Evolutionary conservation across 2,329 filamentous ascomycete genomes (phyloP).

Genomic region (Bertia moriformis): DNA sequence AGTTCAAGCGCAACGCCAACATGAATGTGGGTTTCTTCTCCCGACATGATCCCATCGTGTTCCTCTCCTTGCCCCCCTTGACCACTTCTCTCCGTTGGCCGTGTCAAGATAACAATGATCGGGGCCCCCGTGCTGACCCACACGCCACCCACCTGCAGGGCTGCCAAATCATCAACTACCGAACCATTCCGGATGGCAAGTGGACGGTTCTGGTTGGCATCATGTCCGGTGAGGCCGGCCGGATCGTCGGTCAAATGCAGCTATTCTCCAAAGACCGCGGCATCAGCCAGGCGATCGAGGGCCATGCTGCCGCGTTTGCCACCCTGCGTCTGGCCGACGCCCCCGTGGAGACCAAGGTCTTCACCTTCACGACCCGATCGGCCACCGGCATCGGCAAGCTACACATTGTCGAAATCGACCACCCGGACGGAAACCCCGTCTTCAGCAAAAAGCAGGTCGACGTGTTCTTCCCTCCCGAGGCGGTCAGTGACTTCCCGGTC

Average conservation of each 20-base stretch:
- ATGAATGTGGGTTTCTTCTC: conserved; percentile 58
- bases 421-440: conserved; percentile 71
- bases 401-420: conserved; percentile 94
- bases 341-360: conserved; percentile 80
- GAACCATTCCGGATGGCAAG: conserved; percentile 84
- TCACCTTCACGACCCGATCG: conserved; percentile 87
- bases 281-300: conserved; percentile 95
- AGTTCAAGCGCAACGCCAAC: conserved; percentile 89
- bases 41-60: too few relatives aligned
- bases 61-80: too few relatives aligned
- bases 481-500: conserved; percentile 91
- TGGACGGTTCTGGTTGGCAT: conserved; percentile 99
- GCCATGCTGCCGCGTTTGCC: conserved; percentile 88
- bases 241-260: conserved; percentile 92
- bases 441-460: conserved; percentile 95
- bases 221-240: conserved; percentile 57
- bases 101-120: conserved; percentile 11
- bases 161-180: conserved; percentile 99
- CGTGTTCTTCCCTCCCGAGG: conserved; percentile 92
- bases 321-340: conserved; percentile 79
- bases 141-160: conserved; percentile 35
- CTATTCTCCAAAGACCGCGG: conserved; percentile 90
- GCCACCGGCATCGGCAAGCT: conserved; percentile 73
- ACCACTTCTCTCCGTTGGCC: neutral
- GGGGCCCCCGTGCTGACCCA: too few relatives aligned